These are phyloP conservation scores for Apiotrichum veenhuisii DNA, from an alignment of 1,284 basidiomycete genomes.

Conservation along the genomic window DNA sequence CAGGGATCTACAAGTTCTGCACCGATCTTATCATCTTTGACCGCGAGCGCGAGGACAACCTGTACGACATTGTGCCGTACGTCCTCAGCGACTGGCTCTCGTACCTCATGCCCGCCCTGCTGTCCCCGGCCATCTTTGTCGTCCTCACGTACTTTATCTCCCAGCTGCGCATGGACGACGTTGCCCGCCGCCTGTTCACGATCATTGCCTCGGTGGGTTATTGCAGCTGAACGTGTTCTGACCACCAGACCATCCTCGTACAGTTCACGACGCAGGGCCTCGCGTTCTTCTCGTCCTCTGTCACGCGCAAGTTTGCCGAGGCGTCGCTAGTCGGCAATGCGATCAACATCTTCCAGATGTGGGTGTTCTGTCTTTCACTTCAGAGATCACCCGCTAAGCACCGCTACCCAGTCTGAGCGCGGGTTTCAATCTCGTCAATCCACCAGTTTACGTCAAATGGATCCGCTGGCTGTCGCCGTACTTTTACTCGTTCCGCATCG, in stretches of 20 bases:
- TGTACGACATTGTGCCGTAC: constrained; percentile 48
- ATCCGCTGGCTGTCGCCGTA: constrained; percentile 48
- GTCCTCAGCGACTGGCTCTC: constrained; percentile 48
- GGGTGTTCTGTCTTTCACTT: neutral
- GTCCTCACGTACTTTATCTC: constrained; percentile 49
- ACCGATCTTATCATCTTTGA: constrained; percentile 54
- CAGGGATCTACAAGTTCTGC: constrained; percentile 45
- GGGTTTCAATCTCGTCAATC: constrained; percentile 44
- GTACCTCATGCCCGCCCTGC: constrained; percentile 42
- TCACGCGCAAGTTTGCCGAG: constrained; percentile 46
- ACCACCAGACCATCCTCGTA: constrained; percentile 34
- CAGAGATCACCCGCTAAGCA: too few species aligned
- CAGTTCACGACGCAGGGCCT: constrained; percentile 51
- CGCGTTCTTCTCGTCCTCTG: constrained; percentile 46
- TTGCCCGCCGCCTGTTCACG: constrained; percentile 48
- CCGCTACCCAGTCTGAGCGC: constrained; percentile 34
- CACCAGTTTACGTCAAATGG: constrained; percentile 52
- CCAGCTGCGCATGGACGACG: constrained; percentile 44
- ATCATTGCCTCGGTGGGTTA: constrained; percentile 42
- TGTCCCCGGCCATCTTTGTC: constrained; percentile 46
- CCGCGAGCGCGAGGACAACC: constrained; percentile 50
- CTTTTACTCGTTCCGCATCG: constrained; percentile 46
- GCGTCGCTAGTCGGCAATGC: constrained; percentile 48
- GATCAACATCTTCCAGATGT: constrained; percentile 34
- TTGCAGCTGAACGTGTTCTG: neutral